Evolutionary conservation across 768 basidiomycete genomes (phyloP).

Genomic region (Termitomyces sp.): DNA sequence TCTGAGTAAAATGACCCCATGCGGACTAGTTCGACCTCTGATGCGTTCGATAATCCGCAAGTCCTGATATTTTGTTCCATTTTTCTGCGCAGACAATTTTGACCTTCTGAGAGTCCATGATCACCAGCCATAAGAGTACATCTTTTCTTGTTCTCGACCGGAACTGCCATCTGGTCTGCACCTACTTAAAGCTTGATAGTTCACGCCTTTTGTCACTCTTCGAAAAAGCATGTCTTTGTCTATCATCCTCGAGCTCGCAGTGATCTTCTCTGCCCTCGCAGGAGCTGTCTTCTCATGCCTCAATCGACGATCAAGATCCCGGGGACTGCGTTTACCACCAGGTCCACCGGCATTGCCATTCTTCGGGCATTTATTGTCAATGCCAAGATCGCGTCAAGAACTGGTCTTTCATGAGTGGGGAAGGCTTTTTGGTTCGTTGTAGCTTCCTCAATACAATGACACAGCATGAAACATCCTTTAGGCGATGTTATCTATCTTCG

Average conservation of each 20-base stretch:
- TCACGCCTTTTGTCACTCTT: background rate
- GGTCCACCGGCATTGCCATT: background rate
- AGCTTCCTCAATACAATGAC: background rate
- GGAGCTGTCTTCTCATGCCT: background rate
- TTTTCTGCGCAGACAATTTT: background rate
- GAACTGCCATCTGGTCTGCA: background rate
- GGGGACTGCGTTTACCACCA: background rate
- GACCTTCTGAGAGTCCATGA: background rate
- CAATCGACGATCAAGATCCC: background rate
- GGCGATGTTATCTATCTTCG: conserved; percentile 9
- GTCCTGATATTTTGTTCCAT: background rate
- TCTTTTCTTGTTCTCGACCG: no score
- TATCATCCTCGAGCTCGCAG: background rate
- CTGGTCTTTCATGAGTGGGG: background rate
- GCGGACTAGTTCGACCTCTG: background rate
- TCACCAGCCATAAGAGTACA: background rate
- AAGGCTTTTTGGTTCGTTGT: background rate
- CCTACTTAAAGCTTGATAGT: background rate
- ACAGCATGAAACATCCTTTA: background rate
- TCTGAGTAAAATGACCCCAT: background rate
- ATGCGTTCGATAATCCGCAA: no score
- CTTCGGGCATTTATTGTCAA: background rate
- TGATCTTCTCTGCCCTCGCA: background rate
- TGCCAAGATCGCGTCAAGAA: background rate
- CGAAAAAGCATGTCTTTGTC: background rate